Evolutionary conservation across 2,329 filamentous ascomycete genomes (phyloP), one percentile per base, ranked within the genome.

Genomic region (Phoma sp.): DNA sequence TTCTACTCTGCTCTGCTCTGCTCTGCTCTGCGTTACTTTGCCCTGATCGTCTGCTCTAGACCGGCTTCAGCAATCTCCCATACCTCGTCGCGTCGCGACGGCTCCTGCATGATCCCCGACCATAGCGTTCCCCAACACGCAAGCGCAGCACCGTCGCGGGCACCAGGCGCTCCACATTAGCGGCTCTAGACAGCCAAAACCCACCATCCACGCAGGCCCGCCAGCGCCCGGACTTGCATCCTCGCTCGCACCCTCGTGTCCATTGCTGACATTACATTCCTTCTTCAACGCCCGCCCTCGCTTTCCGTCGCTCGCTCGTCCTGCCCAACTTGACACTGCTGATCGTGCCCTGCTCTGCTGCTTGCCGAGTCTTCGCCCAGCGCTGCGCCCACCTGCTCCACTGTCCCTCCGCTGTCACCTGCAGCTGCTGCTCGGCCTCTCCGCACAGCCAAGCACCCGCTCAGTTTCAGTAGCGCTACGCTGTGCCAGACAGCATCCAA

Each of bases 361-460:
- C 23, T n/a, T n/a, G 23, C 40, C 27, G 36, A 18, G 18, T 18
- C 18, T 18, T 18, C 18, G 18, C 23, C n/a, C 8, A 5, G 27
- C 24, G n/a, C 47, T 35, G 30, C 37, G n/a, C 22, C n/a, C 37
- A 27, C 42, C 4, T n/a, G 37, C 40, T 37, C 36, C 37, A 24
- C 23, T 44, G 27, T 18, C 47, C 14, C 40, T 41, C 38, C 49
- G 52, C 58, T 47, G 35, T 39, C 37, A 33, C 13, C 32, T 33
- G 37, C 37, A 22, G 18, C 18, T 22, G 18, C 25, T 39, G 50
- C 43, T 54, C 55, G 58, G 58, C 55, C 53, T 59, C 61, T 63
- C 61, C 64, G 59, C 64, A 59, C 57, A 53, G 61, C 64, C 63
- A 67, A 66, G 64, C 52, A 49, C 29, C 39, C 37, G 35, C 35